Percentiles rank a stretch among this genome's conserved stretches.
Conservation (phyloP, 176 grass and related monocot species). For the Juncus inflexus region DNA sequence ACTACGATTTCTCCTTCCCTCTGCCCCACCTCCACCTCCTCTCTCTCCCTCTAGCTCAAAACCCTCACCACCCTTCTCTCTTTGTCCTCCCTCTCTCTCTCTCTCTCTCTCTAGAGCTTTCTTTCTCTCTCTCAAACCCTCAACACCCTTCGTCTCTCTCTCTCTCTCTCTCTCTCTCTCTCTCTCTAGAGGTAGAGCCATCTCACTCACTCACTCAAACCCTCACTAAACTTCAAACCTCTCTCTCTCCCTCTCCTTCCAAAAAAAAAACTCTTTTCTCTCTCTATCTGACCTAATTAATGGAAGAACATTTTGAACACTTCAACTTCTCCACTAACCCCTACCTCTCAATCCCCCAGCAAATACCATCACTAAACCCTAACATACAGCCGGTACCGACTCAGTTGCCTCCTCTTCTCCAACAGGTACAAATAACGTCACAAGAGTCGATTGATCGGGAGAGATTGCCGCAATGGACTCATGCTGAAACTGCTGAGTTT, state of each 20-base stretch:
- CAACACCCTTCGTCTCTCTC: not conserved
- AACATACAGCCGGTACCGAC: not conserved
- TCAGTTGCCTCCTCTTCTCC: conserved; percentile 8
- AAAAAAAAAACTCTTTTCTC: not conserved
- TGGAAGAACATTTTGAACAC: conserved; percentile 83
- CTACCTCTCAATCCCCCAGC: conserved; percentile 42
- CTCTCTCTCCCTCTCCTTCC: conserved; percentile 8
- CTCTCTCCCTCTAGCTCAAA: not conserved
- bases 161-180: conserved; percentile 11
- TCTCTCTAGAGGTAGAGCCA: not conserved
- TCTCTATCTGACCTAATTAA: conserved; percentile 9
- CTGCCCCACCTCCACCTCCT: not conserved
- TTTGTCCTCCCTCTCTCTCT: not conserved
- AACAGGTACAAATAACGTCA: not conserved
- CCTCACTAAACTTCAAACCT: conserved; percentile 16
- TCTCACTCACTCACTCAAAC: not conserved
- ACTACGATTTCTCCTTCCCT: not conserved
- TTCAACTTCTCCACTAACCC: conserved; percentile 54
- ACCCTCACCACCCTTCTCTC: not conserved
- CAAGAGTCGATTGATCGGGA: conserved; percentile 40
- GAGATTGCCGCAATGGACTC: conserved; percentile 84
- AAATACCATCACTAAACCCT: conserved; percentile 25
- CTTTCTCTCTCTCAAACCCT: not conserved
- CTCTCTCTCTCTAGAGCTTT: not conserved
- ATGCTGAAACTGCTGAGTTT: conserved; percentile 68